Conservation (phyloP, 306 rosid genomes). For the Cicer chorassanicum region DNA sequence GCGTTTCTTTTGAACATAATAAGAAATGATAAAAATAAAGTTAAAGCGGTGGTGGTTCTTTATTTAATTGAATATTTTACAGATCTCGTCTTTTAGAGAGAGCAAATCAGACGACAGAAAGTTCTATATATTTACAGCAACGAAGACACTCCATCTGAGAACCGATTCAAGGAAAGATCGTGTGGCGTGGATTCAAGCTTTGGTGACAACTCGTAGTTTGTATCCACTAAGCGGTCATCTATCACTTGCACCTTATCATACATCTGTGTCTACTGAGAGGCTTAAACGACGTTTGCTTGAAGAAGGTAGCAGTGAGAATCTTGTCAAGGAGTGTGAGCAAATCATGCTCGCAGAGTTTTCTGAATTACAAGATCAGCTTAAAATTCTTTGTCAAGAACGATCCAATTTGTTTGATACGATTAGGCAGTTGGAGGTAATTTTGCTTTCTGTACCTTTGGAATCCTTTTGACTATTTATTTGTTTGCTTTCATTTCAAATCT, state of each 20-base stretch:
- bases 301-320: constrained; percentile 72
- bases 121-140: constrained; percentile 86
- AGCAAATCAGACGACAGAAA: constrained; percentile 92
- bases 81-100: constrained; percentile 88
- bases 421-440: constrained; percentile 87
- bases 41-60: not conserved
- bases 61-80: constrained; percentile 32
- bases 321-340: constrained; percentile 84
- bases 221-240: constrained; percentile 64
- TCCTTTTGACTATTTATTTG: not conserved
- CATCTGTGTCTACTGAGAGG: constrained; percentile 74
- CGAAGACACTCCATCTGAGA: constrained; percentile 95
- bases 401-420: constrained; percentile 80
- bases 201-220: constrained; percentile 72
- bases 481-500: constrained; percentile 28
- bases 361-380: constrained; percentile 68
- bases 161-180: constrained; percentile 84
- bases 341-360: constrained; percentile 87
- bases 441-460: constrained; percentile 33
- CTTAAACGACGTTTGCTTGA: constrained; percentile 75
- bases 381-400: constrained; percentile 70
- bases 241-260: constrained; percentile 62
- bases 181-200: constrained; percentile 88
- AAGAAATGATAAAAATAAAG: not conserved
- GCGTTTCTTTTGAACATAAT: not conserved